Evolutionary conservation across 768 basidiomycete genomes (phyloP).

Genomic region (Grammothele lineata): DNA sequence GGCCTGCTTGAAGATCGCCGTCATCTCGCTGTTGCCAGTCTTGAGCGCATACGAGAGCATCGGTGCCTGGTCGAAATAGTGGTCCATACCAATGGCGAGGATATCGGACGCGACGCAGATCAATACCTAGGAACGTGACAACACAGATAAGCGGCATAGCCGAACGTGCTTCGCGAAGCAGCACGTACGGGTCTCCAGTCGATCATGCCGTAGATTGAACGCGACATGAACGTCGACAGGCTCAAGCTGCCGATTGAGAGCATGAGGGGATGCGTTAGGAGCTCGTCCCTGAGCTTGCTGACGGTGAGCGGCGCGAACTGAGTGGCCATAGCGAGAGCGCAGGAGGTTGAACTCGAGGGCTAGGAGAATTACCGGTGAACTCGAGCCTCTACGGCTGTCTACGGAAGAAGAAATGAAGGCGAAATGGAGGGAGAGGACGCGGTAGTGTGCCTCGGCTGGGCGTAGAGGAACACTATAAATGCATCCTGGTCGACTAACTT

Average conservation of each 20-base stretch:
- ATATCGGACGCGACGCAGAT: slow-evolving; percentile 2
- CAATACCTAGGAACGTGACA: not conserved
- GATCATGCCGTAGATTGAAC: slow-evolving; percentile 2
- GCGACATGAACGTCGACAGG: slow-evolving; percentile 4
- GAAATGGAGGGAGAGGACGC: no score
- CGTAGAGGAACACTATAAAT: no score
- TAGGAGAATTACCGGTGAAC: no score
- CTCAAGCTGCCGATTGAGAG: slow-evolving; percentile 4
- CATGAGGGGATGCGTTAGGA: slow-evolving; percentile 3
- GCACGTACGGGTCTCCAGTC: slow-evolving; percentile 9
- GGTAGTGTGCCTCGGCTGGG: no score
- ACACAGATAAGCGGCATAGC: not conserved
- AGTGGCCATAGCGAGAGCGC: not conserved
- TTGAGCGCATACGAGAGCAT: not conserved
- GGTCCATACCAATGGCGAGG: slow-evolving; percentile 4
- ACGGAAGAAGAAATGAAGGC: no score
- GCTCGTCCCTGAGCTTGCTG: slow-evolving; percentile 3
- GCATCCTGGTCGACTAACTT: no score
- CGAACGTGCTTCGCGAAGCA: not conserved
- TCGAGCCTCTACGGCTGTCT: no score
- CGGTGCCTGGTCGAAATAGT: slow-evolving; percentile 5
- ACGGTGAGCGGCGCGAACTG: slow-evolving; percentile 1
- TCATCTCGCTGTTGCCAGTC: slow-evolving; percentile 2
- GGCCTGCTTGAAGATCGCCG: slow-evolving; percentile 1
- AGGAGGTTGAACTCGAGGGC: no score